phyloP scores from a whole-genome alignment of 805 yeast genomes.

The Nakazawaea ambrosiae region DNA sequence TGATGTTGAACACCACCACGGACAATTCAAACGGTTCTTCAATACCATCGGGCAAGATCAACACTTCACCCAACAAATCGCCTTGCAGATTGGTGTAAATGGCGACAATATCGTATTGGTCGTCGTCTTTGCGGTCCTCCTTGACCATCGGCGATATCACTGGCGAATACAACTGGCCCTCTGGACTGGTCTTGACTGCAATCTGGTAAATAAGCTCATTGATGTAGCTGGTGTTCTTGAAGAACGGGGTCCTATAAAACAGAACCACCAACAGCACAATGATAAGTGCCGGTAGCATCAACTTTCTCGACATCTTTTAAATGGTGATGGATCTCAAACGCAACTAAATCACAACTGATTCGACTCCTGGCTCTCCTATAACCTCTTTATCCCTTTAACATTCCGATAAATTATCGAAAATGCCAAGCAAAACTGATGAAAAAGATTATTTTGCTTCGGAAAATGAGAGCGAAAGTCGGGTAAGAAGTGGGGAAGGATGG shows the following conservation, averaged over 20 bases:
- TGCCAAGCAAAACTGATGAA: too few relatives aligned
- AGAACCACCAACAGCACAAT: background rate
- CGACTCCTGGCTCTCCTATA: too few relatives aligned
- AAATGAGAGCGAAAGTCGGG: too few relatives aligned
- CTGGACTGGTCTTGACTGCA: background rate
- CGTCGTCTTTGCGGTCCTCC: slow-evolving; percentile 6
- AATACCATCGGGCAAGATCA: slow-evolving; percentile 10
- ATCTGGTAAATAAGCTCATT: slow-evolving; percentile 3
- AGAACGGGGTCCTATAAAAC: background rate
- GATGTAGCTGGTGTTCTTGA: slow-evolving; percentile 3
- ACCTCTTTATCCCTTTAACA: too few relatives aligned
- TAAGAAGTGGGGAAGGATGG: too few relatives aligned
- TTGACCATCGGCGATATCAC: slow-evolving; percentile 7
- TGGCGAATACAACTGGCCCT: background rate
- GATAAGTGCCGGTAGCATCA: background rate
- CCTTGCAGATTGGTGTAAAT: background rate
- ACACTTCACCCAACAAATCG: slow-evolving; percentile 3
- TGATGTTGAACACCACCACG: slow-evolving; percentile 3
- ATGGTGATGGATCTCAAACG: too few relatives aligned
- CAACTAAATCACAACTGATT: too few relatives aligned
- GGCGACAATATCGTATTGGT: slow-evolving; percentile 4
- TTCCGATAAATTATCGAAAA: too few relatives aligned
- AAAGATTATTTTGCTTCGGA: too few relatives aligned
- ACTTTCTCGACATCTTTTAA: too few relatives aligned
- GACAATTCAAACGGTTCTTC: slow-evolving; percentile 6